Conservation (phyloP, 495 filamentous ascomycete species). For the Hypoxylon fuscum region DNA sequence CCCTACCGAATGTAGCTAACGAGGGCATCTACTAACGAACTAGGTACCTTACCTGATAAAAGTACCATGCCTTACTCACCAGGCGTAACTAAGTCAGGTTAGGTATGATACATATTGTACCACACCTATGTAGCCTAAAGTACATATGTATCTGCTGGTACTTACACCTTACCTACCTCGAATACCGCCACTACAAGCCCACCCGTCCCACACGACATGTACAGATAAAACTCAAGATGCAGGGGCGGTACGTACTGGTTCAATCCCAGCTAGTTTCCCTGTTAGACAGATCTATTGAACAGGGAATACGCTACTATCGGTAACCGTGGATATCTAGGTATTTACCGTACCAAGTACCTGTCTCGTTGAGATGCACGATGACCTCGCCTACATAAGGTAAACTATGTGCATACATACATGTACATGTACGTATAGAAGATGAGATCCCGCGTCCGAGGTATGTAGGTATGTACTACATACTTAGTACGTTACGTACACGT, state of each 20-base stretch:
- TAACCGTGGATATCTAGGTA: conserved; percentile 17
- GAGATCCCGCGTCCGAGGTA: conserved; percentile 18
- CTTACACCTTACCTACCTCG: too few relatives aligned
- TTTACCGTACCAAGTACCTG: conserved; percentile 4
- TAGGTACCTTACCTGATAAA: background rate
- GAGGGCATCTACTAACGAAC: background rate
- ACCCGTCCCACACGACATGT: conserved; percentile 7
- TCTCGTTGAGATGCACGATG: conserved; percentile 18
- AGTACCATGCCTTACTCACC: too few relatives aligned
- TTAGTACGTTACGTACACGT: conserved; percentile 10
- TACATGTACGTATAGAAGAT: background rate
- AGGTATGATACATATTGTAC: too few relatives aligned
- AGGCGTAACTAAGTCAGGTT: too few relatives aligned
- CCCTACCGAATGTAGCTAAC: conserved; percentile 12
- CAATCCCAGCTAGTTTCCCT: conserved; percentile 10
- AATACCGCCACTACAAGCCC: too few relatives aligned
- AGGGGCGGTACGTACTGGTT: conserved; percentile 14
- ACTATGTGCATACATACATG: background rate
- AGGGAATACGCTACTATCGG: conserved; percentile 14
- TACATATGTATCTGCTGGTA: too few relatives aligned
- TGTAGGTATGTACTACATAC: background rate
- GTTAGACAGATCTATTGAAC: conserved; percentile 21
- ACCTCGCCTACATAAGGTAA: too few relatives aligned
- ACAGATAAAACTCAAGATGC: conserved; percentile 18
- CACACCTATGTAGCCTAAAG: too few relatives aligned